Percentiles rank a stretch among this genome's conserved stretches.
Conservation (phyloP, 805 yeast genomes). For the Kodamaea hsintzibuensis region DNA sequence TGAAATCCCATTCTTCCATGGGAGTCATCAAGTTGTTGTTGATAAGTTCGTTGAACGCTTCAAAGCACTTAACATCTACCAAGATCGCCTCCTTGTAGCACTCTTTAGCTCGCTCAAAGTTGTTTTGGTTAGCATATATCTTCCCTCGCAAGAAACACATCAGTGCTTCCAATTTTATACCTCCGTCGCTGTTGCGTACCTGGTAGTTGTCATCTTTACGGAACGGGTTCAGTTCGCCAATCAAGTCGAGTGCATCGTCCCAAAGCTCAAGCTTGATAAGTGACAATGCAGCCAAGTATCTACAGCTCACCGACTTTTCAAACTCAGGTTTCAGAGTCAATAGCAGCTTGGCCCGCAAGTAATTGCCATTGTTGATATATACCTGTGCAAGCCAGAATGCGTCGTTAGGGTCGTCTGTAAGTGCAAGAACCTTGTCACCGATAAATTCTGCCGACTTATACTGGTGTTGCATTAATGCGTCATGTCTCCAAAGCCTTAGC, state of each 20-base stretch:
- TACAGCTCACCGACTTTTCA: conserved; percentile 67
- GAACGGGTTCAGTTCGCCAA: conserved; percentile 83
- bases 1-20: conserved; percentile 80
- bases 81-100: conserved; percentile 82
- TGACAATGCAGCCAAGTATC: conserved; percentile 78
- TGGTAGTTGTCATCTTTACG: conserved; percentile 41
- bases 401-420: conserved; percentile 87
- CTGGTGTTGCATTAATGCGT: conserved; percentile 89
- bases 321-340: conserved; percentile 55
- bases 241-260: conserved; percentile 86
- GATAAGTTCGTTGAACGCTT: conserved; percentile 82
- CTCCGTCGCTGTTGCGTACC: conserved; percentile 66
- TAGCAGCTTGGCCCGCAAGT: conserved; percentile 73
- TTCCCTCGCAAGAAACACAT: conserved; percentile 84
- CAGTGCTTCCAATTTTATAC: conserved; percentile 83
- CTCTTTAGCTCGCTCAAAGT: conserved; percentile 82
- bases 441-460: conserved; percentile 85
- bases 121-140: conserved; percentile 78
- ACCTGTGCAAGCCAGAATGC: conserved; percentile 97
- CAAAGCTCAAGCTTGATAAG: conserved; percentile 68
- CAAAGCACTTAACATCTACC: conserved; percentile 89
- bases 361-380: conserved; percentile 72
- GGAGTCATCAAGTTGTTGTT: conserved; percentile 77
- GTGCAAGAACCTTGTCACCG: conserved; percentile 84
- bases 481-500: conserved; percentile 88